Percentiles rank a stretch among this genome's conserved stretches.
phyloP scores from a whole-genome alignment of 352 stramenopile species.

The Pythium sp. region DNA sequence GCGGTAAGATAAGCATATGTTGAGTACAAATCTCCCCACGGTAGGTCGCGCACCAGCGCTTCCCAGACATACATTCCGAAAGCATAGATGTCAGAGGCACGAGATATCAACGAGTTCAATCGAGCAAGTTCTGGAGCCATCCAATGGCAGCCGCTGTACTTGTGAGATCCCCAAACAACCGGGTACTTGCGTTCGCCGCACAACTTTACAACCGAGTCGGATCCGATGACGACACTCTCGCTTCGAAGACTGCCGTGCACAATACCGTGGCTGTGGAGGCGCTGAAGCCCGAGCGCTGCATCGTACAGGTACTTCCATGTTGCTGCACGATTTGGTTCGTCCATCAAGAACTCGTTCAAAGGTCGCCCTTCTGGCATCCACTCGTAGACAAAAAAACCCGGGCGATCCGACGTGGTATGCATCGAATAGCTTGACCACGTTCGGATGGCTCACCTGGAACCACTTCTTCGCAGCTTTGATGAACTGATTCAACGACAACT shows the following conservation, averaged over 20 bases:
- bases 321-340: not conserved
- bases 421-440: conserved; percentile 9
- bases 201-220: not conserved
- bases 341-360: not conserved
- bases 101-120: not conserved
- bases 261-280: not conserved
- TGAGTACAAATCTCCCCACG: not conserved
- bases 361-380: not conserved
- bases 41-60: conserved; percentile 1
- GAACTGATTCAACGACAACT: not conserved
- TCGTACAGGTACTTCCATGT: not conserved
- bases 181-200: no score
- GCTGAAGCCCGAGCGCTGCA: not conserved
- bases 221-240: not conserved
- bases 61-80: conserved; percentile 22
- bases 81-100: conserved; percentile 24
- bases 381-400: not conserved
- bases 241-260: not conserved
- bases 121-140: not conserved
- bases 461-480: not conserved
- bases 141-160: not conserved
- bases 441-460: conserved; percentile 10
- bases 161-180: not conserved
- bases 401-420: not conserved
- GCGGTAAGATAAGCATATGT: no score